Conservation (phyloP, 331 rosid genomes). For the Quercus lobata region DNA sequence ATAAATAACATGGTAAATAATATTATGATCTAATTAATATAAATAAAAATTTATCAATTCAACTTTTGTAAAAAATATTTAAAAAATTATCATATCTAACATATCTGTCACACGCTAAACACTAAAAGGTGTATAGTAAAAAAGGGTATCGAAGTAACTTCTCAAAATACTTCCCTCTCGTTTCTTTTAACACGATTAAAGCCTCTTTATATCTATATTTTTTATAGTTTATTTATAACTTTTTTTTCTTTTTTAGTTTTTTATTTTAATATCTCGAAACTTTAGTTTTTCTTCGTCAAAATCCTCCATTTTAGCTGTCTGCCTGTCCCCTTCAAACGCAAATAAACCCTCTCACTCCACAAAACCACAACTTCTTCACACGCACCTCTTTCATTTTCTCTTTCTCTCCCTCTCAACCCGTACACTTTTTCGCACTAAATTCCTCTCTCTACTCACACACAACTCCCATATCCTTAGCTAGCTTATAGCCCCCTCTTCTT, state of each 20-base stretch:
- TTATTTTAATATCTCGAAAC: neutral
- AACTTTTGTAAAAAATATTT: fast-evolving
- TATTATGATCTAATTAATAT: too few species aligned
- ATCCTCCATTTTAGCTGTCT: slow-evolving; percentile 51
- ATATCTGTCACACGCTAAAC: too few species aligned
- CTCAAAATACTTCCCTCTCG: neutral
- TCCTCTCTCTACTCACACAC: neutral
- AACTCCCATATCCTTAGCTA: too few species aligned
- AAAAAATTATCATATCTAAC: too few species aligned
- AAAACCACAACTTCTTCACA: slow-evolving; percentile 39
- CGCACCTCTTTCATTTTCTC: slow-evolving; percentile 27
- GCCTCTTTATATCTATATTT: slow-evolving; percentile 20
- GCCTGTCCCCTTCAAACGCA: slow-evolving; percentile 65
- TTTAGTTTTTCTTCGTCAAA: slow-evolving; percentile 11
- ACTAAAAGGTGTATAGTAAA: fast-evolving
- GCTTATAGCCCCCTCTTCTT: too few species aligned
- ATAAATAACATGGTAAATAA: too few species aligned
- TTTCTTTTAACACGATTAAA: slow-evolving; percentile 31
- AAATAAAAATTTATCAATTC: too few species aligned
- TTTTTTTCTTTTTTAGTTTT: neutral
- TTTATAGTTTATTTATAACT: neutral
- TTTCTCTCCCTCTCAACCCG: slow-evolving; percentile 2
- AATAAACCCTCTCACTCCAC: slow-evolving; percentile 47
- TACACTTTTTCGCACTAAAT: slow-evolving; percentile 2
- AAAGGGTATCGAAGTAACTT: slow-evolving; percentile 38